Evolutionary conservation across 768 basidiomycete species (phyloP), one percentile per base, ranked within the genome.

Genomic region (Agrocybe chaxingu): DNA sequence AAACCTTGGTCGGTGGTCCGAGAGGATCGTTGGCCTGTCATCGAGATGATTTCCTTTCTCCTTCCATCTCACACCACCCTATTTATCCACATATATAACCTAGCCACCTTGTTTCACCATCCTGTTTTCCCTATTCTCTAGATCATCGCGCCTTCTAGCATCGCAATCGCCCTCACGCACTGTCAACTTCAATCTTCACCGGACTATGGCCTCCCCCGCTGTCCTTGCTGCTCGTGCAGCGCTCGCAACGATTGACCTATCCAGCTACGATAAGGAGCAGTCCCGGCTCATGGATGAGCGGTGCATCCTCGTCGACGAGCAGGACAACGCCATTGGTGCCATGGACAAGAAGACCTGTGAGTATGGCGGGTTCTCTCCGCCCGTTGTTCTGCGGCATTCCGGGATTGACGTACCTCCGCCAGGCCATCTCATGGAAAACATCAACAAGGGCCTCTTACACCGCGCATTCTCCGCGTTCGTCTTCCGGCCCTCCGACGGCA

Each of bases 401-500:
- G 31, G 7, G 12, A 24, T 18, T 35, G 32, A 34, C 30, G 30
- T 41, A 35, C 37, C 50, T 38, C 34, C 24, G 18, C 16, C 18
- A 95, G 95, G 95, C 67, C 97, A 98, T 70, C 73, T 99, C 48
- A 98, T 99, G 94, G 87, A 89, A 66, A 97, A 97, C 66, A 96
- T 98, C 63, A 83, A 85, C 66, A 86, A 87, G 62, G 95, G 95
- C 10, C 80, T 98, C 37, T 84, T 99, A 19, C 97, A 99, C 68
- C 88, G 97, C 36, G 97, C 97, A 12, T 99, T 99, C 76, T 98
- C 95, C 52, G 95, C 87, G 33, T 98, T 99, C 68, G 80, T 98
- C 56, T 99, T 98, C 77, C 78, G 93, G 34, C 97, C 97, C 2
- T 83, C 84, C 9, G 93, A 98, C 66, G 97, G 97, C 41, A 90